A percentile compares a stretch with the other conserved stretches of the same genome.
Conservation (phyloP, 805 yeast species). For the Pichia heedii region DNA sequence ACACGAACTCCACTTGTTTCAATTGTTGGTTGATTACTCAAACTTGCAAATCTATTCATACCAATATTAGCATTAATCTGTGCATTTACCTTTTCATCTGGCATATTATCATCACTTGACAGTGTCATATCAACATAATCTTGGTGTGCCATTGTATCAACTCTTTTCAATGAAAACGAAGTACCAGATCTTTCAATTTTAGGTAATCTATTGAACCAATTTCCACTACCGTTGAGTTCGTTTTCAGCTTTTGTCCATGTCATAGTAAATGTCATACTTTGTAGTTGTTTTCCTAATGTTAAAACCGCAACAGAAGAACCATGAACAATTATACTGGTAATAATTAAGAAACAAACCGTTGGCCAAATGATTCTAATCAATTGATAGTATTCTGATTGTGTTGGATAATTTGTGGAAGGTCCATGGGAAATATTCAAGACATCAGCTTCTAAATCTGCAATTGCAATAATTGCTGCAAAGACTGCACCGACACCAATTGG, state of each 20-base stretch:
- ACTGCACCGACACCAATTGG: constrained; percentile 52
- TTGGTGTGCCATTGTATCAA: constrained; percentile 46
- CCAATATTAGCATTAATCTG: constrained; percentile 16
- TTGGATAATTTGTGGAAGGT: constrained; percentile 26
- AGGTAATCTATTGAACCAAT: constrained; percentile 89
- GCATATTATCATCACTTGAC: neutral
- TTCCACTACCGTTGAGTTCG: constrained; percentile 37
- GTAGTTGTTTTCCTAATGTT: constrained; percentile 74
- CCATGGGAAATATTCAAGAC: constrained; percentile 30
- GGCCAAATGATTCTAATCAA: constrained; percentile 38
- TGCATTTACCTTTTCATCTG: constrained; percentile 16
- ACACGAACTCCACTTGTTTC: constrained; percentile 35
- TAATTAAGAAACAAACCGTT: constrained; percentile 41
- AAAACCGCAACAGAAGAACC: constrained; percentile 52
- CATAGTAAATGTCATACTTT: constrained; percentile 88
- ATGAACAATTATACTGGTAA: constrained; percentile 50
- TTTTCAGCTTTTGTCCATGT: constrained; percentile 67
- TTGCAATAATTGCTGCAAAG: constrained; percentile 28
- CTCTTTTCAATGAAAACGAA: constrained; percentile 71
- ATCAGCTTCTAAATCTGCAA: constrained; percentile 27
- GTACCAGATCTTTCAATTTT: constrained; percentile 63
- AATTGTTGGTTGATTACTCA: constrained; percentile 6
- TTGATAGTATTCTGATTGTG: constrained; percentile 19
- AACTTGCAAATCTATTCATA: constrained; percentile 4
- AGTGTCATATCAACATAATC: constrained; percentile 4